phyloP scores from a whole-genome alignment of 345 rosid species.

The Cardiospermum halicacabum region DNA sequence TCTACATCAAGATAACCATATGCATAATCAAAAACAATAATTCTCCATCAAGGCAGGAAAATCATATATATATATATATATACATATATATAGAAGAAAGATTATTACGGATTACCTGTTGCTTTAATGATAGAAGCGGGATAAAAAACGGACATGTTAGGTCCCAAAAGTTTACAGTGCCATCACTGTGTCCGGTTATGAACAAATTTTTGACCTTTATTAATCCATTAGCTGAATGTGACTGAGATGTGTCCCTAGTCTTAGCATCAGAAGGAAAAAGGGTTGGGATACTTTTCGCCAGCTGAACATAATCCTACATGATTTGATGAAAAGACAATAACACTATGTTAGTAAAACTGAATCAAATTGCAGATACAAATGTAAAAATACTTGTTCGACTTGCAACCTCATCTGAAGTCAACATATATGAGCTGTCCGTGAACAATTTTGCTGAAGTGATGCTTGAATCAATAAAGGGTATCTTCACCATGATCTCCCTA shows the following conservation, averaged over 20 bases:
- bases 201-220: slow-evolving; percentile 67
- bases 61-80: not conserved
- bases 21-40: not conserved
- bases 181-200: slow-evolving; percentile 84
- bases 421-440: slow-evolving; percentile 35
- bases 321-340: slow-evolving; percentile 10
- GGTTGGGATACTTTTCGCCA: slow-evolving; percentile 48
- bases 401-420: slow-evolving; percentile 61
- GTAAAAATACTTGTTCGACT: not conserved
- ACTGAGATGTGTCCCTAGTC: slow-evolving; percentile 45
- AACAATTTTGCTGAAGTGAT: slow-evolving; percentile 56
- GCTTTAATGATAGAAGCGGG: slow-evolving; percentile 61
- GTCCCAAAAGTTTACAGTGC: slow-evolving; percentile 83
- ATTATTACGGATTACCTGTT: slow-evolving; percentile 49
- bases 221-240: slow-evolving; percentile 54
- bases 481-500: slow-evolving; percentile 53
- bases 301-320: slow-evolving; percentile 53
- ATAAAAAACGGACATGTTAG: slow-evolving; percentile 56
- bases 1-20: slow-evolving; percentile 37
- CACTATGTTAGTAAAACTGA: not conserved
- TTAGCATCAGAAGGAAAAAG: slow-evolving; percentile 52
- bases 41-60: not conserved
- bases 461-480: slow-evolving; percentile 64
- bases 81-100: not conserved
- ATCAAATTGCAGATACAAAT: not conserved